Percentiles rank a stretch among this genome's conserved stretches.
Conservation (phyloP, 495 filamentous ascomycete species). For the Daldinia grandis region DNA sequence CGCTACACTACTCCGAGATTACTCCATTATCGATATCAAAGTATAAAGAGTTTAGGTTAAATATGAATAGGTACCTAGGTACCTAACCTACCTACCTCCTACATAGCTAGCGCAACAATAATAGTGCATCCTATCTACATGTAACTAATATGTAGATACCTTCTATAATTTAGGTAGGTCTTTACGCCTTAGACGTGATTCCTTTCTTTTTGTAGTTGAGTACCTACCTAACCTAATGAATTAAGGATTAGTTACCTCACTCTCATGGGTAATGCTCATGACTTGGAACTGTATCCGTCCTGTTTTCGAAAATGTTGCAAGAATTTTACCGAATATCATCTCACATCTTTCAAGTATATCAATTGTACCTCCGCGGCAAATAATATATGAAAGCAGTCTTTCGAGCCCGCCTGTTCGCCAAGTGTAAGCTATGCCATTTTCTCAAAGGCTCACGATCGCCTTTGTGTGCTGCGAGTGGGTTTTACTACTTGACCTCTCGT, state of each 20-base stretch:
- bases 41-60: too few species aligned
- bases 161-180: too few species aligned
- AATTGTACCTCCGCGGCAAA: not conserved
- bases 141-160: too few species aligned
- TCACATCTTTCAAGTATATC: slow-evolving; percentile 9
- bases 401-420: slow-evolving; percentile 1
- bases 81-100: too few species aligned
- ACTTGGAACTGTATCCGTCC: not conserved
- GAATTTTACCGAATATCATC: not conserved
- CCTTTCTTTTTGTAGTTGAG: too few species aligned
- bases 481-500: slow-evolving; percentile 10
- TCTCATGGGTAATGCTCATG: too few species aligned
- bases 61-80: too few species aligned
- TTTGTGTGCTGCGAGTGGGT: slow-evolving; percentile 24
- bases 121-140: not conserved
- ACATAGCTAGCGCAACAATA: not conserved
- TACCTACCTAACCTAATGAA: not conserved
- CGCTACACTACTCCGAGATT: not conserved
- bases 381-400: slow-evolving; percentile 21
- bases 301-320: not conserved
- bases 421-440: slow-evolving; percentile 18
- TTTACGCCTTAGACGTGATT: too few species aligned
- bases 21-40: not conserved
- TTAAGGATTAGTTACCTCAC: not conserved
- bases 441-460: slow-evolving; percentile 25